phyloP scores from a whole-genome alignment of 495 filamentous ascomycete species.

The Terfezia claveryi region DNA sequence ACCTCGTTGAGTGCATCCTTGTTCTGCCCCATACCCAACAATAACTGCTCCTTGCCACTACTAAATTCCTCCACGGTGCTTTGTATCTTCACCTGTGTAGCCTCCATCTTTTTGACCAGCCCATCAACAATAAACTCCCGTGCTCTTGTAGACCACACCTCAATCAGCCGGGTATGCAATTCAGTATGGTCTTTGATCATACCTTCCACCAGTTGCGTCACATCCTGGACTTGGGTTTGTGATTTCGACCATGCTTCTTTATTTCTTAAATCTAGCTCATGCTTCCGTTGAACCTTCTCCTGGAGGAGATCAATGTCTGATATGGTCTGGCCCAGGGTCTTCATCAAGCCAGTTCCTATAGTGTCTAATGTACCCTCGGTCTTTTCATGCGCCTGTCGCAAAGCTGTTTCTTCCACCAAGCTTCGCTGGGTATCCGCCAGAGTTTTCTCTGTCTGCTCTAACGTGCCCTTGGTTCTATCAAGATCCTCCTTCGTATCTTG shows the following conservation, averaged over 20 bases:
- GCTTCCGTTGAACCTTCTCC: slow-evolving; percentile 60
- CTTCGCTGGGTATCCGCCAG: slow-evolving; percentile 50
- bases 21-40: slow-evolving; percentile 42
- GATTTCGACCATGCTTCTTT: slow-evolving; percentile 56
- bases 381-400: slow-evolving; percentile 64
- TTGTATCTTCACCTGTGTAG: slow-evolving; percentile 1
- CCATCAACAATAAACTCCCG: slow-evolving; percentile 49
- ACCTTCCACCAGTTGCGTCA: slow-evolving; percentile 53
- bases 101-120: slow-evolving; percentile 40
- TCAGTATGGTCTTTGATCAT: slow-evolving; percentile 44
- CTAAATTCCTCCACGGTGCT: slow-evolving; percentile 26
- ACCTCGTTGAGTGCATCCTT: slow-evolving; percentile 78
- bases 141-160: slow-evolving; percentile 43
- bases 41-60: slow-evolving; percentile 40
- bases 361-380: slow-evolving; percentile 56
- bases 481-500: slow-evolving; percentile 48
- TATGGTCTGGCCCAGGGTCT: slow-evolving; percentile 51
- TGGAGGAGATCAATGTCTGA: slow-evolving; percentile 59
- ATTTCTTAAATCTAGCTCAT: slow-evolving; percentile 59
- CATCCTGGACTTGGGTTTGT: slow-evolving; percentile 46
- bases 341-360: slow-evolving; percentile 52
- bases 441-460: slow-evolving; percentile 71
- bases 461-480: slow-evolving; percentile 52
- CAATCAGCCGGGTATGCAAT: slow-evolving; percentile 48
- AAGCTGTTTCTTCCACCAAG: slow-evolving; percentile 54